Base-by-base conservation (phyloP, 257 asterid species). In the Mentha longifolia region DNA sequence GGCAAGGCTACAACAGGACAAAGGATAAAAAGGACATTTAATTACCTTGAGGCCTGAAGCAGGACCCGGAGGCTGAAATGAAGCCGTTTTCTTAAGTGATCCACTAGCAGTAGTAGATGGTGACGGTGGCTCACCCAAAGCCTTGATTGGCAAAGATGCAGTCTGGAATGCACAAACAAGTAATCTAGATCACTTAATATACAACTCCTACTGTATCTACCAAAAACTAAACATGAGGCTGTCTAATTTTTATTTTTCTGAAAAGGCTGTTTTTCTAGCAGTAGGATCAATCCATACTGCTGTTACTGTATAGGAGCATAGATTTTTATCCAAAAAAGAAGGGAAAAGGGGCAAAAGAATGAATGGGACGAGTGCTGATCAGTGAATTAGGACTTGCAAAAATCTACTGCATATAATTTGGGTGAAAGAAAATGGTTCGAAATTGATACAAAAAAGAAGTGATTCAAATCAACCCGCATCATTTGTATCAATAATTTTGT, bases 1-100 rank as follows among this genome's bases (percentile, higher is more conserved):
- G 31, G 25, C 46, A 35, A 14, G 35, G 33, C 15, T 42, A n/a
- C 15, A 35, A 8, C 35, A 57, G 58, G 16, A 3, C 10, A n/a
- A 9, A 50, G 9, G 22, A 30, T 15, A 54, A 12, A 42, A n/a
- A 47, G 8, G 42, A 64, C 9, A n/a, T 9, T n/a, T 19, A n/a
- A 58, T 60, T 81, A 88, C 96, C 96, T 86, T 93, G 45, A 89
- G 82, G 73, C 98, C 94, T 19, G 91, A 83, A 39, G 86, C 77
- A 47, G 79, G 79, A 61, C 41, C 70, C 69, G 73, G 56, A 61
- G 81, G 78, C 30, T 52, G 59, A 33, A 30, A 60, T 28, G 42
- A 8, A 20, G 57, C 59, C 41, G 60, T 79, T 45, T 67, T 96
- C 86, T 74, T 83, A 57, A 15, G 68, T 70, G 80, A 69, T 71